Evolutionary conservation across 768 basidiomycete species (phyloP), one percentile per base, ranked within the genome.

Genomic region (Brasilioporus rufonigricans): DNA sequence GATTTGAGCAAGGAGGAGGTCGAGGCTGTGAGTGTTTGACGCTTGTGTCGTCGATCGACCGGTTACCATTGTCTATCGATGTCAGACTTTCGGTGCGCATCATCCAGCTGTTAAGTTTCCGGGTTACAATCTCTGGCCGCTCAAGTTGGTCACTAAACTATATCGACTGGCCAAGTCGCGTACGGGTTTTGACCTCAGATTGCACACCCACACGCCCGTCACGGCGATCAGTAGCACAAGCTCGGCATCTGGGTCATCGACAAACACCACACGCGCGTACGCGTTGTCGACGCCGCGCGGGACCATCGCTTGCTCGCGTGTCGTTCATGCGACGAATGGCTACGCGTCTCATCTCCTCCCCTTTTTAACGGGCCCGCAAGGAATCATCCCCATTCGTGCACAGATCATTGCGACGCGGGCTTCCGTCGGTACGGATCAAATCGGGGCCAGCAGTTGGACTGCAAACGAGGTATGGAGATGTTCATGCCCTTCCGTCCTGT

Each of bases 301-400:
- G 1, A 59, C 63, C 1, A 67, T 93, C 21, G 39, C 65, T 5
- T 85, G 87, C 58, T 69, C 75, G 19, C 83, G 85, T 55, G 80
- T 96, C 41, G 74, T 97, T 5, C 91, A 94, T 65, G 91, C 91
- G 0, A 94, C 91, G 11, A 97, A 97, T 62, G 94, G 76, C 0
- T 94, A 95, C 56, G 81, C 85, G 12, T 81, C 86, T 4, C 78
- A 88, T 61, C 80, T 96, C 33, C 75, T 97, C n/a, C 88, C 89
- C 0, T 80, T 83, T 54, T 65, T 93, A 27, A 61, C 75, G 9
- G 82, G 84, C 0, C 75, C 56, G 13, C 57, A 60, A 1, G 80
- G 80, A 1, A 84, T 93, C 50, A 71, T 88, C 4, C 91, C 90
- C 0, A 82, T 82, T 0, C 84, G 91, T 12, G 90, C 85, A 2